Conservation (phyloP, 768 basidiomycete genomes). For the Hypsizygus marmoreus region DNA sequence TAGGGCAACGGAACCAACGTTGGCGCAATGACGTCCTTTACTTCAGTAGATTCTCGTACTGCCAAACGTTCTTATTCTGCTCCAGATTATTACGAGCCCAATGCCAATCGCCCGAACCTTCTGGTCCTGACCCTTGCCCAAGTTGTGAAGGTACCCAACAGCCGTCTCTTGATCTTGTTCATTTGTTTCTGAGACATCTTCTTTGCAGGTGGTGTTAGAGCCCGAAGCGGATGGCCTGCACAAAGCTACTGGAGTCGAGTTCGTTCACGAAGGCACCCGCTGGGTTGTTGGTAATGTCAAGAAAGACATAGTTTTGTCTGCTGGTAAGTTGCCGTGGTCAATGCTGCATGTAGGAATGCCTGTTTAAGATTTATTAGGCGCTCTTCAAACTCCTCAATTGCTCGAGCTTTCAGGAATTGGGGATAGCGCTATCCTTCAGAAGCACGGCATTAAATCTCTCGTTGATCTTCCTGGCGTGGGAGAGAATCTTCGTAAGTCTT, state of each 20-base stretch:
- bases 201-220: conserved; percentile 13
- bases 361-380: too few relatives aligned
- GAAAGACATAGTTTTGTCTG: too few relatives aligned
- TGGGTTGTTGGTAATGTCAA: conserved; percentile 41
- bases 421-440: too few relatives aligned
- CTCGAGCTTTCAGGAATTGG: too few relatives aligned
- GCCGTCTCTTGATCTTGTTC: too few relatives aligned
- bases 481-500: conserved; percentile 19
- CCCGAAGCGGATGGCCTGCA: not conserved
- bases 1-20: conserved; percentile 1
- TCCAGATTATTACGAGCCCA: conserved; percentile 29
- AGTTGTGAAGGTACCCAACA: conserved; percentile 16
- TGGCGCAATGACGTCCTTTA: conserved; percentile 2
- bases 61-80: conserved; percentile 27
- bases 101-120: conserved; percentile 26
- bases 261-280: conserved; percentile 30
- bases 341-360: too few relatives aligned
- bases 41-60: conserved; percentile 24
- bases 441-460: too few relatives aligned
- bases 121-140: conserved; percentile 26
- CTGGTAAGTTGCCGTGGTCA: too few relatives aligned
- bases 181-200: too few relatives aligned
- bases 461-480: too few relatives aligned
- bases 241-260: conserved; percentile 11
- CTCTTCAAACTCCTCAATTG: too few relatives aligned